These are phyloP conservation scores for Pseudogymnoascus sp. DNA, from an alignment of 2,329 filamentous ascomycete species.

Conservation along the genomic window DNA sequence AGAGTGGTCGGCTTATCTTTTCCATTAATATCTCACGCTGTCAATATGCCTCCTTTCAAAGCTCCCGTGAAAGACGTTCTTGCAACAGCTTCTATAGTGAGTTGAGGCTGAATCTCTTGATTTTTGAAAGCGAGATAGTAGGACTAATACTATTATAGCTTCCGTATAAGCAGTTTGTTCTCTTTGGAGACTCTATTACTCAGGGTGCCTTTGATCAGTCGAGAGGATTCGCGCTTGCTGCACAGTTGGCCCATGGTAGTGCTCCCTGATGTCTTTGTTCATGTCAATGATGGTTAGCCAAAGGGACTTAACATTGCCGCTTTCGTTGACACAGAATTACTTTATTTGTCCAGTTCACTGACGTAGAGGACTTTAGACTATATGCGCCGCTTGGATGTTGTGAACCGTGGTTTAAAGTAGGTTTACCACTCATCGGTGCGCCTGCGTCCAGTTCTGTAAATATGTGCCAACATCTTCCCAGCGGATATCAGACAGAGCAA, in stretches of 20 bases:
- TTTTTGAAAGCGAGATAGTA: background rate
- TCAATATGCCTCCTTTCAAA: conserved; percentile 1
- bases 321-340: background rate
- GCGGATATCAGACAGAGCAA: conserved; percentile 76
- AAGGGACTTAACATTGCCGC: background rate
- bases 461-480: conserved; percentile 9
- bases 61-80: background rate
- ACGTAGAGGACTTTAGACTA: conserved; percentile 47
- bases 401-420: conserved; percentile 78
- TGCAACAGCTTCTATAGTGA: background rate
- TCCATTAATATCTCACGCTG: background rate
- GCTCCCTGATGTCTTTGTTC: conserved; percentile 11
- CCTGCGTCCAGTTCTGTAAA: background rate
- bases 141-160: background rate
- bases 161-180: conserved; percentile 53
- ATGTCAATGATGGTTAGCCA: background rate
- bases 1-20: background rate
- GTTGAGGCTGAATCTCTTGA: background rate
- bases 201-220: conserved; percentile 56
- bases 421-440: conserved; percentile 14
- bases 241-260: conserved; percentile 60
- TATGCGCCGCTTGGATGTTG: conserved; percentile 69
- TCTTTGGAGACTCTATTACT: conserved; percentile 87
- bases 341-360: background rate
- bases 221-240: conserved; percentile 67